Conservation (phyloP, 2,329 filamentous ascomycete species). For the Fusarium haematococcum region DNA sequence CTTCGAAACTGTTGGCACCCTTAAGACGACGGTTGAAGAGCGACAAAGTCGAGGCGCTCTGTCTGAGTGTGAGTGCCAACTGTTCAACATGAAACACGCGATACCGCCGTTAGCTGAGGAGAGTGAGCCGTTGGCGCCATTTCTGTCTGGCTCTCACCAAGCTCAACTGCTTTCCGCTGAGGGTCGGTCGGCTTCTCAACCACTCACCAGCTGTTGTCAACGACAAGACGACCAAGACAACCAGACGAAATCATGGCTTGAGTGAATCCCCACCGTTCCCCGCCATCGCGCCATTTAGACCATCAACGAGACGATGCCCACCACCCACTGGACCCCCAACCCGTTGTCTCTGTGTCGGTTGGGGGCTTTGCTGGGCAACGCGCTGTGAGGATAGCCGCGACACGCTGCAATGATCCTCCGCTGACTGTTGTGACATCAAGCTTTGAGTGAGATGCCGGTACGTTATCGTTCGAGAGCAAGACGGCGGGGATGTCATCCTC, state of each 20-base stretch:
- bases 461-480: conserved; percentile 18
- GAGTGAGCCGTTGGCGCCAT: conserved; percentile 9
- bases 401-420: neutral
- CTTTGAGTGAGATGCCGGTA: neutral
- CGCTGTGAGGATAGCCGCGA: conserved; percentile 1
- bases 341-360: neutral
- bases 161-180: conserved; percentile 14
- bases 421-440: neutral
- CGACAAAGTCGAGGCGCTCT: neutral
- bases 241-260: neutral
- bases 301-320: conserved; percentile 13
- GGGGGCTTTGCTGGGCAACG: neutral
- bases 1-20: neutral
- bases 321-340: neutral
- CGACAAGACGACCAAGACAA: neutral
- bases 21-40: neutral
- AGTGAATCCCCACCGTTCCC: neutral
- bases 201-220: neutral
- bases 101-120: neutral
- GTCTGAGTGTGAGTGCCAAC: neutral
- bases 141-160: neutral
- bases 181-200: neutral
- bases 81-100: conserved; percentile 4
- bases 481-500: conserved; percentile 10
- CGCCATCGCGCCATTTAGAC: conserved; percentile 11